Evolutionary conservation across 163 green algal species (phyloP), one percentile per base, ranked within the genome.

Genomic region (Chlamydomonas reinhardtii): DNA sequence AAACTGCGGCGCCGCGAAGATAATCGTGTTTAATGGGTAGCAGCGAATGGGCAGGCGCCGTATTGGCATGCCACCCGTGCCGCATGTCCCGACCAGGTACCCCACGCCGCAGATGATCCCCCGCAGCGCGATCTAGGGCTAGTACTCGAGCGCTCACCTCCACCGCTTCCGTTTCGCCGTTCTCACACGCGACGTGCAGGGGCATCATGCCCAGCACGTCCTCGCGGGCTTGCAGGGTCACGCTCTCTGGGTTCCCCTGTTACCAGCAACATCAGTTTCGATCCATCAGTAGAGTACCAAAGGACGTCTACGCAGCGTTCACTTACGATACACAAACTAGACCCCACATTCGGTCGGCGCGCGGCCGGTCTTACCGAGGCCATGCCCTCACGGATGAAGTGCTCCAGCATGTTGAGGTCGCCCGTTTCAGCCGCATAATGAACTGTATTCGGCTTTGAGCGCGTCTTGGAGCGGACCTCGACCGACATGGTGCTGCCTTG

Each of bases 131-230:
- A 56, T 56, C 48, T 20, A 14, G 11, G 48, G 48, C 11, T 20
- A 2, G 12, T 19, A 14, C 5, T 31, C 15, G 56, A 37, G 0
- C 20, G 48, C 84, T n/a, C n/a, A 90, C 85, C 75, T 92, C 71
- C 19, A 92, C 78, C 8, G 84, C 48, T 17, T 85, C 76, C 9
- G 74, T 20, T 29, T 92, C 84, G n/a, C 84, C 84, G 20, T 85
- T 84, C 70, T 92, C 89, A 27, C 74, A 74, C 2, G 89, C 89
- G 4, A 90, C 75, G 68, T 92, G 89, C 31, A 92, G 32, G 12
- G 89, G 89, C 85, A 91, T 90, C 78, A 89, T 89, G 5, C 89
- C 89, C 56, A 92, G 74, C 43, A 92, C 74, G 35, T 90, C 83
- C 75, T 92, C 89, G 12, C 78, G 70, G 22, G 56, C 48, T 35